phyloP scores from a whole-genome alignment of 805 yeast genomes.

The Candida hispaniensis region DNA sequence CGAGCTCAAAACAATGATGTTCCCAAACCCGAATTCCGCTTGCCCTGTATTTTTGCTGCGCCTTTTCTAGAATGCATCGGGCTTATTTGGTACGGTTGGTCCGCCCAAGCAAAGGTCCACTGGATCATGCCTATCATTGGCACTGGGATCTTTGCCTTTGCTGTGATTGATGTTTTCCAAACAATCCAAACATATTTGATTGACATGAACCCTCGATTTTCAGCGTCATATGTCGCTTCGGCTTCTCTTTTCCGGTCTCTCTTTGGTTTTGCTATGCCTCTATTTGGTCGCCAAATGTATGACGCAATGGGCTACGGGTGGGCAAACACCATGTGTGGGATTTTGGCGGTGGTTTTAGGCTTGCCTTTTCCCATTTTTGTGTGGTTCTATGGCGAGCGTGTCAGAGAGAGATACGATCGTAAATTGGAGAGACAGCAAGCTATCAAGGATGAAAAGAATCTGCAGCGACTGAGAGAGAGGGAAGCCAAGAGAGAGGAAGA shows the following conservation, averaged over 20 bases:
- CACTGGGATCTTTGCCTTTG: slow-evolving; percentile 47
- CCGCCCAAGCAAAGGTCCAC: slow-evolving; percentile 43
- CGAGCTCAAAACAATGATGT: slow-evolving; percentile 40
- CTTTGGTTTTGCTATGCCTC: slow-evolving; percentile 61
- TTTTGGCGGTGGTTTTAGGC: slow-evolving; percentile 46
- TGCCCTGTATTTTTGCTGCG: slow-evolving; percentile 41
- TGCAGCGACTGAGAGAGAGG: slow-evolving; percentile 25
- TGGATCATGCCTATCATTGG: slow-evolving; percentile 61
- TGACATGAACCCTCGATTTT: slow-evolving; percentile 55
- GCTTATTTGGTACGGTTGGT: slow-evolving; percentile 63
- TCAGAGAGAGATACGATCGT: slow-evolving; percentile 49
- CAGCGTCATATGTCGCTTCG: slow-evolving; percentile 62
- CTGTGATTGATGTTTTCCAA: slow-evolving; percentile 54
- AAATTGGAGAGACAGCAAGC: slow-evolving; percentile 40
- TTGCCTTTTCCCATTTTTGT: slow-evolving; percentile 56
- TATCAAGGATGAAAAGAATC: slow-evolving; percentile 35
- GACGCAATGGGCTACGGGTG: slow-evolving; percentile 50
- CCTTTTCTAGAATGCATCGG: slow-evolving; percentile 50
- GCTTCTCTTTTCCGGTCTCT: slow-evolving; percentile 57
- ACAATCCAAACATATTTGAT: slow-evolving; percentile 58
- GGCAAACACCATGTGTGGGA: slow-evolving; percentile 57
- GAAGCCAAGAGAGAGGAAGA: slow-evolving; percentile 5
- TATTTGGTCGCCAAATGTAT: slow-evolving; percentile 52
- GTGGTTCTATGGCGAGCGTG: slow-evolving; percentile 43
- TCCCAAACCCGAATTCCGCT: slow-evolving; percentile 49